These are phyloP conservation scores for Clarireedia paspali DNA, from an alignment of 2,329 filamentous ascomycete species.

Conservation along the genomic window DNA sequence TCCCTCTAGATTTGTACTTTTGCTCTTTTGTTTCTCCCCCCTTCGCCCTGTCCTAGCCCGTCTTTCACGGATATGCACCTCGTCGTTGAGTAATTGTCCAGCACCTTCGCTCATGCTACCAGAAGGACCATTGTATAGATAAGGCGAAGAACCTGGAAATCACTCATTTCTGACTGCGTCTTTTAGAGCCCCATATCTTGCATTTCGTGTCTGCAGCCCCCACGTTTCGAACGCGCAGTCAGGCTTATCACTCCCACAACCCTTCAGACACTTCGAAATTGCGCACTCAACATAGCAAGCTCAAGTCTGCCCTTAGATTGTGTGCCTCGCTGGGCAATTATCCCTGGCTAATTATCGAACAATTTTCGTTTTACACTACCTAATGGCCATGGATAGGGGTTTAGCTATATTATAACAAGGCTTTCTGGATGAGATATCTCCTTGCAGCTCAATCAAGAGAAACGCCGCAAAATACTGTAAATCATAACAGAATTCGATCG, in stretches of 20 bases:
- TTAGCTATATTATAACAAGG: background rate
- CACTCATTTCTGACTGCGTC: background rate
- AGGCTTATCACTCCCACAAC: background rate
- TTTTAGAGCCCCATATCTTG: background rate
- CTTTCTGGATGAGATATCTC: background rate
- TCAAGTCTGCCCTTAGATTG: conserved; percentile 48
- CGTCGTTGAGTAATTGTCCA: too few relatives aligned
- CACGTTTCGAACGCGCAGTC: background rate
- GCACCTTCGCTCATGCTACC: background rate
- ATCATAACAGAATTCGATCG: background rate
- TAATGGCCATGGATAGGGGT: background rate
- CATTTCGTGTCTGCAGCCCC: conserved; percentile 1
- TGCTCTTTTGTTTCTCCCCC: background rate
- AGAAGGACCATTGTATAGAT: background rate
- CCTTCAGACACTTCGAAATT: background rate
- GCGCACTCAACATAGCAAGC: conserved; percentile 29
- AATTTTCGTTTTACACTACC: background rate
- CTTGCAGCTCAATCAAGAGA: background rate
- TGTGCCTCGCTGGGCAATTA: conserved; percentile 6
- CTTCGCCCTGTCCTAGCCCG: too few relatives aligned
- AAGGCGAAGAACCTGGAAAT: too few relatives aligned
- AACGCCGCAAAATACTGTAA: background rate
- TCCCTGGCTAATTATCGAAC: background rate
- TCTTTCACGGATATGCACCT: too few relatives aligned
- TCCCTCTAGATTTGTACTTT: conserved; percentile 43